Percentiles rank a stretch among this genome's conserved stretches.
phyloP scores from a whole-genome alignment of 768 basidiomycete species.

The Naganishia vaughanmartiniae region DNA sequence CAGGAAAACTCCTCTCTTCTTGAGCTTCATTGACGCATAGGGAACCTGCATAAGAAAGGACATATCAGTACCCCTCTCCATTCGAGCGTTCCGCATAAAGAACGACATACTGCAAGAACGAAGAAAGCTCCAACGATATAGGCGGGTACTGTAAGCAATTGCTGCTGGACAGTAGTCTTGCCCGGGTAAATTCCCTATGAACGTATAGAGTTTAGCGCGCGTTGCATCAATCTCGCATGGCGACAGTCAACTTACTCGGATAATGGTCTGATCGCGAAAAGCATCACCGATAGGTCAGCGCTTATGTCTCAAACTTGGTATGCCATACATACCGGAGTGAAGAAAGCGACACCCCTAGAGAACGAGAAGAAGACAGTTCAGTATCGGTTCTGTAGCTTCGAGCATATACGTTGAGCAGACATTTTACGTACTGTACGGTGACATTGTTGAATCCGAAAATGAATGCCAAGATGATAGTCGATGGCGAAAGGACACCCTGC shows the following conservation, averaged over 20 bases:
- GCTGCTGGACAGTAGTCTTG: constrained; percentile 32
- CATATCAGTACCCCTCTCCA: background rate
- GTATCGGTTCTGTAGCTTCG: background rate
- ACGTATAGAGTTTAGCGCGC: background rate
- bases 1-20: constrained; percentile 33
- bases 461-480: constrained; percentile 32
- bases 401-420: too few relatives aligned
- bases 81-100: background rate
- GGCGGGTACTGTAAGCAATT: constrained; percentile 37
- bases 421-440: constrained; percentile 22
- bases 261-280: constrained; percentile 34
- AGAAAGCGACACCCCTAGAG: constrained; percentile 24
- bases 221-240: background rate
- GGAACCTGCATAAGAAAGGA: constrained; percentile 11
- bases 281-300: background rate
- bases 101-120: constrained; percentile 27
- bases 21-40: constrained; percentile 35
- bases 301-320: background rate
- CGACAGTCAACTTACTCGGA: constrained; percentile 20
- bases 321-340: constrained; percentile 35
- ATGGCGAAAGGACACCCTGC: constrained; percentile 29
- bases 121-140: constrained; percentile 34
- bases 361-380: background rate
- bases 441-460: constrained; percentile 46
- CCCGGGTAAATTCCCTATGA: constrained; percentile 37